These are phyloP conservation scores for Dendrobium catenatum DNA, from an alignment of 106 monocot genomes.

Conservation along the genomic window DNA sequence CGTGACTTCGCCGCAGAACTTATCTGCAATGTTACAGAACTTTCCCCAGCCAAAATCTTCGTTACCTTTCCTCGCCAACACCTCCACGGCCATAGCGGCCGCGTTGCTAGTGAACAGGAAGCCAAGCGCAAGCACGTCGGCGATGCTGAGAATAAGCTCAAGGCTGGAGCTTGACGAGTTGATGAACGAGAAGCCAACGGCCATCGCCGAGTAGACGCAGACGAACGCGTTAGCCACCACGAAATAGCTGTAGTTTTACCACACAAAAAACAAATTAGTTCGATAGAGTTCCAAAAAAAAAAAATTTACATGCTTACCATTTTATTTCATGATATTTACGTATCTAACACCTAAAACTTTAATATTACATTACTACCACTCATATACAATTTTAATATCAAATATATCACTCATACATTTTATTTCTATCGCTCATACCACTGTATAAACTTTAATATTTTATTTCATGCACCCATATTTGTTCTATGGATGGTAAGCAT, in stretches of 20 bases:
- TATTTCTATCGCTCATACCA: no score
- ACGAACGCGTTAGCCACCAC: slow-evolving; percentile 6
- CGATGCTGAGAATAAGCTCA: not conserved
- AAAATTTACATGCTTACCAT: no score
- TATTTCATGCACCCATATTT: no score
- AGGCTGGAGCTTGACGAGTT: not conserved
- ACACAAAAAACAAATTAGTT: not conserved
- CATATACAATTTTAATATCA: no score
- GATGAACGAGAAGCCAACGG: not conserved
- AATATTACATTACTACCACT: no score
- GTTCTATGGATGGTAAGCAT: no score
- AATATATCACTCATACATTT: no score
- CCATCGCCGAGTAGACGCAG: slow-evolving; percentile 2
- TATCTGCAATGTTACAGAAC: not conserved
- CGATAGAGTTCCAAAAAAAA: no score
- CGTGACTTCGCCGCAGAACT: slow-evolving; percentile 8
- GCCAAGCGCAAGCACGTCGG: slow-evolving; percentile 6
- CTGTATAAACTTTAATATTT: no score
- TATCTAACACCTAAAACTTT: no score
- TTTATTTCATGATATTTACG: no score
- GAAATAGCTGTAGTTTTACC: not conserved
- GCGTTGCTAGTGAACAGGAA: slow-evolving; percentile 13
- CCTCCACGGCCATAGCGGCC: not conserved
- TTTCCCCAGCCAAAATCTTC: slow-evolving; percentile 9
- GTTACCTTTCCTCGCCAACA: slow-evolving; percentile 11